A percentile compares a stretch with the other conserved stretches of the same genome.
phyloP scores from a whole-genome alignment of 2,329 filamentous ascomycete genomes.

The Pseudocercospora fijiensis region DNA sequence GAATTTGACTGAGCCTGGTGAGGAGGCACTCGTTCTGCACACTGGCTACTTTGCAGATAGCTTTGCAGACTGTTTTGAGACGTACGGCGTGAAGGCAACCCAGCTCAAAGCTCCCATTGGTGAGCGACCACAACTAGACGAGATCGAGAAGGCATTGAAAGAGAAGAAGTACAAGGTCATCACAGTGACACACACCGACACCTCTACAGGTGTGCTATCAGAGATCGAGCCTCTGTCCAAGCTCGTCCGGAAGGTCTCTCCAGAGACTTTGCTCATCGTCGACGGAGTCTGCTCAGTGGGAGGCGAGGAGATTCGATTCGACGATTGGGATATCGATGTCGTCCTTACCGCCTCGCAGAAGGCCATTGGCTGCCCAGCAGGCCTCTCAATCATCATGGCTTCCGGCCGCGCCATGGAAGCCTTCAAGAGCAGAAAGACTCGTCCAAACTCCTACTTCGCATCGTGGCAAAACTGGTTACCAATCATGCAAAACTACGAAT shows the following conservation, averaged over 20 bases:
- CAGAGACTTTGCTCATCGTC: conserved; percentile 85
- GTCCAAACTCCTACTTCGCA: conserved; percentile 86
- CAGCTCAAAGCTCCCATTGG: conserved; percentile 89
- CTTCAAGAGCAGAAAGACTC: conserved; percentile 76
- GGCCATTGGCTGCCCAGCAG: conserved; percentile 92
- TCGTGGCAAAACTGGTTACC: conserved; percentile 97
- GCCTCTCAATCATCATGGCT: conserved; percentile 90
- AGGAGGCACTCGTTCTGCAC: conserved; percentile 88
- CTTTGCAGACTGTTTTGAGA: conserved; percentile 86
- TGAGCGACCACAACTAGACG: conserved; percentile 77
- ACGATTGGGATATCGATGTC: conserved; percentile 89
- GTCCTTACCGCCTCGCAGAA: conserved; percentile 96
- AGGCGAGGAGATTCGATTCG: conserved; percentile 92
- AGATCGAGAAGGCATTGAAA: conserved; percentile 84
- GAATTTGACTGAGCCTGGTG: conserved; percentile 85
- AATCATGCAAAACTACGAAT: conserved; percentile 98
- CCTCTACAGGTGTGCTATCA: conserved; percentile 90
- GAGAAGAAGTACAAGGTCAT: conserved; percentile 92
- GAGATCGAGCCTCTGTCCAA: conserved; percentile 83
- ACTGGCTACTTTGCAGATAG: conserved; percentile 97
- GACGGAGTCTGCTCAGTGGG: conserved; percentile 98
- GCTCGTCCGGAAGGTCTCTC: conserved; percentile 80
- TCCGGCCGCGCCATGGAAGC: conserved; percentile 81
- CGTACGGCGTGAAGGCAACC: conserved; percentile 86
- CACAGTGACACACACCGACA: conserved; percentile 96